Conservation (phyloP, 1,284 basidiomycete genomes). For the Marasmius tenuissimus region DNA sequence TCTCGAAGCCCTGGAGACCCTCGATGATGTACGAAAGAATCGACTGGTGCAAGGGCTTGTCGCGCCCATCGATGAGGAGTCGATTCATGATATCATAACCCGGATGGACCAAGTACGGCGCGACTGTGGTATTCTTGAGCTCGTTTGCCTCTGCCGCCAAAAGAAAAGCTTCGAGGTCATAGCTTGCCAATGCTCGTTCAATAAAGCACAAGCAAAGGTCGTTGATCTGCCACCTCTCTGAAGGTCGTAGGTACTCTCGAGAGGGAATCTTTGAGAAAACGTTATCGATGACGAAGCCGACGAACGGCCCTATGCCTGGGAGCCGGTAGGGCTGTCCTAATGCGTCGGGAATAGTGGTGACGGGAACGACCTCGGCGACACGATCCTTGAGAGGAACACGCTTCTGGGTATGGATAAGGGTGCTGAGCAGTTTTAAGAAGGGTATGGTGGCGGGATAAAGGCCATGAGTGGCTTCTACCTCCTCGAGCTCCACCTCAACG, state of each 20-base stretch:
- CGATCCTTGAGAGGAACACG: slow-evolving; percentile 60
- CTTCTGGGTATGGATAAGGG: slow-evolving; percentile 79
- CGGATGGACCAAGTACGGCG: slow-evolving; percentile 72
- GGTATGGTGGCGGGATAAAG: slow-evolving; percentile 87
- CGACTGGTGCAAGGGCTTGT: slow-evolving; percentile 58
- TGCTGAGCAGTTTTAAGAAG: slow-evolving; percentile 82
- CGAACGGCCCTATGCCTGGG: slow-evolving; percentile 78
- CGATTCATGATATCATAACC: slow-evolving; percentile 87
- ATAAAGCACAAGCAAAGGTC: slow-evolving; percentile 85
- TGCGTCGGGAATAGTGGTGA: slow-evolving; percentile 75
- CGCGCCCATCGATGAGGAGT: slow-evolving; percentile 65
- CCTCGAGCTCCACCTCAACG: slow-evolving; percentile 80
- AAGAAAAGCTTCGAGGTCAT: slow-evolving; percentile 72
- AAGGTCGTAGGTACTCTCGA: slow-evolving; percentile 74
- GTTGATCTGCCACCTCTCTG: slow-evolving; percentile 87
- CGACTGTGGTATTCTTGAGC: slow-evolving; percentile 50
- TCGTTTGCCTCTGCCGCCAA: slow-evolving; percentile 48
- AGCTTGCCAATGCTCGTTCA: slow-evolving; percentile 80
- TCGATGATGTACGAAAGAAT: slow-evolving; percentile 79
- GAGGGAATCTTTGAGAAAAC: slow-evolving; percentile 74
- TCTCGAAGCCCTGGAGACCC: slow-evolving; percentile 77
- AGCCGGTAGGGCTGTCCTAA: slow-evolving; percentile 75
- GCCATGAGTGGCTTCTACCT: slow-evolving; percentile 78
- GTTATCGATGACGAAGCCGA: slow-evolving; percentile 86
- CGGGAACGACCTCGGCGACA: slow-evolving; percentile 57